Evolutionary conservation across 306 rosid species (phyloP).

Genomic region (Rosa rugosa): DNA sequence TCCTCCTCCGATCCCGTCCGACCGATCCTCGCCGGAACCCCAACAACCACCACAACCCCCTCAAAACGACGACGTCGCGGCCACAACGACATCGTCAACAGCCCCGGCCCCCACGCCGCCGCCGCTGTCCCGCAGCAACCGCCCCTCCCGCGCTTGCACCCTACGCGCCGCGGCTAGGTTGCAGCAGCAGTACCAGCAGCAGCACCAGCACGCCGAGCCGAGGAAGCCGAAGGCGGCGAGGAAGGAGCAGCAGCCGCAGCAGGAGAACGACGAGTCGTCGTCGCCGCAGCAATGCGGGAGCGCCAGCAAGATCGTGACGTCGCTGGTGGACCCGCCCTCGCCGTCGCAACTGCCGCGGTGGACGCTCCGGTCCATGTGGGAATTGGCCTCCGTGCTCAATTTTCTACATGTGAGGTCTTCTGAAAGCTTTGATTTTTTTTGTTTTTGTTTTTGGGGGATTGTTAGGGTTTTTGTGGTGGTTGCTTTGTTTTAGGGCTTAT

Average conservation of each 20-base stretch:
- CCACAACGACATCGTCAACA: constrained; percentile 21
- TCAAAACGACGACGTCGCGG: constrained; percentile 42
- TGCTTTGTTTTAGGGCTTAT: constrained; percentile 32
- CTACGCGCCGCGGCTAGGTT: constrained; percentile 78
- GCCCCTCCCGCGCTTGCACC: constrained; percentile 96
- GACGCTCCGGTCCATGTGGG: constrained; percentile 97
- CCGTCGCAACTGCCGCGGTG: constrained; percentile 83
- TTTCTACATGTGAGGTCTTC: constrained; percentile 78
- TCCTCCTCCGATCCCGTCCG: constrained; percentile 55
- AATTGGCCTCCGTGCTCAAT: constrained; percentile 85
- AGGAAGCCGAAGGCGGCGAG: constrained; percentile 41
- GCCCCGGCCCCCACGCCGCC: constrained; percentile 28
- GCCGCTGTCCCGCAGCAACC: constrained; percentile 58
- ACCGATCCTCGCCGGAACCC: constrained; percentile 62
- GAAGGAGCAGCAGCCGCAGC: constrained; percentile 36
- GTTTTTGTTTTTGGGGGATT: neutral
- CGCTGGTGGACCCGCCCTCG: constrained; percentile 69
- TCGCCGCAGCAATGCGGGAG: constrained; percentile 57
- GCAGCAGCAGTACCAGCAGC: constrained; percentile 42
- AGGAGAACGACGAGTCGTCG: constrained; percentile 24
- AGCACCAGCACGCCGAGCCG: constrained; percentile 34
- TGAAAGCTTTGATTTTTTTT: constrained; percentile 38
- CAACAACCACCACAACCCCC: constrained; percentile 19
- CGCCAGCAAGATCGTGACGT: constrained; percentile 70
- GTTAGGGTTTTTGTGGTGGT: constrained; percentile 16